Base-by-base conservation (phyloP, 2,329 filamentous ascomycete species). In the Myriangium duriaei region DNA sequence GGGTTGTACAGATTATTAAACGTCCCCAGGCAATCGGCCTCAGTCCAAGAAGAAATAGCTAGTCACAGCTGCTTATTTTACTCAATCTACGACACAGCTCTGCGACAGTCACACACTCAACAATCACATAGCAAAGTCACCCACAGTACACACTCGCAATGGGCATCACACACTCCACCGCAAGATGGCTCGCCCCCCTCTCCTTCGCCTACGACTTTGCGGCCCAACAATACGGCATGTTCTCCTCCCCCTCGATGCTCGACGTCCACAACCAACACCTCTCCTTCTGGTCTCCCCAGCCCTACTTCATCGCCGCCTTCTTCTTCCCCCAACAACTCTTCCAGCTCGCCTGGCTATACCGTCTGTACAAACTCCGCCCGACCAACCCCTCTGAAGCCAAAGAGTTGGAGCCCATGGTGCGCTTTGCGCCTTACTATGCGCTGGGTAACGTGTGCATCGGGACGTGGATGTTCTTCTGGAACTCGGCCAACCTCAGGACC, bases 401-500 rank as follows among this genome's bases (percentile, higher is more conserved):
- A 32, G 67, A 73, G 21, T 46, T 66, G 1, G 55, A 61, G 4
- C 56, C 61, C 33, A 74, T 76, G 56, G 58, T 69, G 4, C 63
- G 65, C 37, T 76, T 65, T 46, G 67, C 66, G 7, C 72, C 71
- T 3, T 71, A 63, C 42, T 76, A 75, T 49, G 59, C 59, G 3
- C 39, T 74, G 3, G 72, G 72, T 0, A 76, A 76, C 48, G 40
- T 74, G 2, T 74, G 72, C 49, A 75, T 76, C 41, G 72, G 70
- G 26, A 67, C 69, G 65, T 39, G 36, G 65, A 74, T 76, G 71
- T 63, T 76, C 47, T 74, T 74, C 58, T 76, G 72, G 72, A 75
- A 76, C 47, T 47, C 60, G 1, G 61, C 63, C 3, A 50, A 64
- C 14, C 60, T 76, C 4, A 62, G 65, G 39, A 62, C 62, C 0